These are phyloP conservation scores for Ceratocystis cacaofunesta DNA, from an alignment of 2,329 filamentous ascomycete species.

Conservation along the genomic window DNA sequence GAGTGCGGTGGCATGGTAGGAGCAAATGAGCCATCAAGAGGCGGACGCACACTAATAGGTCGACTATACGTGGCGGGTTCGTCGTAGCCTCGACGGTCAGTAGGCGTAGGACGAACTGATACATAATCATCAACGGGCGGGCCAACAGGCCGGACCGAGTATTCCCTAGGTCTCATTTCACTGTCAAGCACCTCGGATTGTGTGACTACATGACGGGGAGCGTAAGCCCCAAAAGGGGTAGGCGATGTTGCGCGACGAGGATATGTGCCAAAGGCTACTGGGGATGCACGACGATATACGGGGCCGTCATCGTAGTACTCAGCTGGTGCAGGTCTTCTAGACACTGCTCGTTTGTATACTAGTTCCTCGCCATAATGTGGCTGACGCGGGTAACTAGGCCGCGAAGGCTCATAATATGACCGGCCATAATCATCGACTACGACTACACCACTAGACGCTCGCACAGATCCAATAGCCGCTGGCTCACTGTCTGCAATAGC, in stretches of 20 bases:
- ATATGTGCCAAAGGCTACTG: conserved; percentile 26
- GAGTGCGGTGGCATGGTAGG: conserved; percentile 31
- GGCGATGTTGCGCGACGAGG: too few relatives aligned
- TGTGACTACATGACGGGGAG: conserved; percentile 44
- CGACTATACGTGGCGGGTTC: conserved; percentile 36
- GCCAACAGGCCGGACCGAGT: conserved; percentile 27
- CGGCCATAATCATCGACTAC: conserved; percentile 72
- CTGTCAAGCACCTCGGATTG: conserved; percentile 38
- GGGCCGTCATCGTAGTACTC: conserved; percentile 36
- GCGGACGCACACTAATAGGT: conserved; percentile 9
- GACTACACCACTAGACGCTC: conserved; percentile 47
- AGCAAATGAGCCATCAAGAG: neutral
- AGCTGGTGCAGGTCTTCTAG: conserved; percentile 34
- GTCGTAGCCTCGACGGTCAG: conserved; percentile 32
- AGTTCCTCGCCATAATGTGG: conserved; percentile 28
- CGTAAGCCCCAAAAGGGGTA: conserved; percentile 16
- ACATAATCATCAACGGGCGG: conserved; percentile 32
- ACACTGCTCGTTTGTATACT: conserved; percentile 48
- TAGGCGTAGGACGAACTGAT: conserved; percentile 30
- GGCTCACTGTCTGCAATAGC: conserved; percentile 7
- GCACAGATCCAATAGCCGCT: conserved; percentile 37
- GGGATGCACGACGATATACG: conserved; percentile 37
- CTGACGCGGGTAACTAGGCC: neutral
- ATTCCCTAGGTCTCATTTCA: conserved; percentile 28
- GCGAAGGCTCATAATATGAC: conserved; percentile 49